phyloP scores from a whole-genome alignment of 2,329 filamentous ascomycete genomes.

The Fusarium sp. region DNA sequence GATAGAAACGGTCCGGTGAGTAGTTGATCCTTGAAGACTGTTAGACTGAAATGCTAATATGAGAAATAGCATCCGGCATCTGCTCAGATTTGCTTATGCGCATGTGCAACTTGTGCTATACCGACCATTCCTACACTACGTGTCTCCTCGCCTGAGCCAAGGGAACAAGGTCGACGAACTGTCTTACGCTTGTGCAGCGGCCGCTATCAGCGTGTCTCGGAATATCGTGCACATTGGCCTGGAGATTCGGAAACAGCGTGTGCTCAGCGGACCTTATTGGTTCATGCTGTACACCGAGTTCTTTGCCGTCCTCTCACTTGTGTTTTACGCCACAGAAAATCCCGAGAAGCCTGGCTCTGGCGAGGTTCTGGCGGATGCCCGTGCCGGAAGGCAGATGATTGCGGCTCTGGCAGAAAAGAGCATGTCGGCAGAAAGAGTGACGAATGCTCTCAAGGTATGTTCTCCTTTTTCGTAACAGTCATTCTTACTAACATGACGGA shows the following conservation, averaged over 20 bases:
- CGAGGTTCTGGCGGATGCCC: constrained; percentile 87
- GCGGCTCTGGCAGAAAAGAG: constrained; percentile 83
- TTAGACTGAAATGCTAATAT: constrained; percentile 12
- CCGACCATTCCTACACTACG: constrained; percentile 85
- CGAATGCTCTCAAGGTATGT: constrained; percentile 79
- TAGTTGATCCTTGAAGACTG: constrained; percentile 4
- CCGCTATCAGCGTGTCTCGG: constrained; percentile 70
- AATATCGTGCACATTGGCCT: constrained; percentile 85
- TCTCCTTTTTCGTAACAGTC: neutral
- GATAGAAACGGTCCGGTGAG: constrained; percentile 80
- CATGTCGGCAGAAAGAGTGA: constrained; percentile 89
- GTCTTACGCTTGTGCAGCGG: constrained; percentile 79
- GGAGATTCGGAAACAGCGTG: constrained; percentile 79
- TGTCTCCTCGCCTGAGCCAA: constrained; percentile 72
- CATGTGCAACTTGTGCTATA: constrained; percentile 88
- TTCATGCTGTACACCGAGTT: constrained; percentile 88
- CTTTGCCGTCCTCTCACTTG: constrained; percentile 81
- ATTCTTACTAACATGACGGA: constrained; percentile 18
- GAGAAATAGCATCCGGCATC: constrained; percentile 70
- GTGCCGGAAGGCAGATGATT: constrained; percentile 85
- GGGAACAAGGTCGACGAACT: constrained; percentile 76
- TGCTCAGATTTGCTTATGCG: constrained; percentile 82
- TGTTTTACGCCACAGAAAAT: constrained; percentile 86
- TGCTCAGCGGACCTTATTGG: constrained; percentile 87
- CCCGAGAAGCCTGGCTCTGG: constrained; percentile 78